These are phyloP conservation scores for Cercospora berteroae DNA, from an alignment of 2,329 filamentous ascomycete genomes.

Conservation along the genomic window DNA sequence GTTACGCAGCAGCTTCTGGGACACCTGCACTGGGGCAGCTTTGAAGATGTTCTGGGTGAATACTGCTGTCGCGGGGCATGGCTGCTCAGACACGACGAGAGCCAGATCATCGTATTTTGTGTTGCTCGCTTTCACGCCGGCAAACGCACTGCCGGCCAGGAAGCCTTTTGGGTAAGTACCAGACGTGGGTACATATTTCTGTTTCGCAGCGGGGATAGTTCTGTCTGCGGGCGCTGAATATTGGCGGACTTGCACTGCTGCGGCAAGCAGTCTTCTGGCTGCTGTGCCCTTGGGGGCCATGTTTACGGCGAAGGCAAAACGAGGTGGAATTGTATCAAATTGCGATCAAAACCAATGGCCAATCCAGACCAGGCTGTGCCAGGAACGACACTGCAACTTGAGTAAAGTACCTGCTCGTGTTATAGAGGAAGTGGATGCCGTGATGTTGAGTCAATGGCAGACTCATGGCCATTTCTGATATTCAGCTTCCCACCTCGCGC, in stretches of 20 bases:
- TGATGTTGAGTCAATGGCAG: constrained; percentile 10
- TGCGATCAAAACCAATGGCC: background rate
- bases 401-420: background rate
- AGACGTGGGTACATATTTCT: constrained; percentile 81
- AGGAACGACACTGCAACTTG: background rate
- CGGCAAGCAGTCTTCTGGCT: constrained; percentile 30
- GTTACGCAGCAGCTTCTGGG: constrained; percentile 59
- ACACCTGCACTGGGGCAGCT: constrained; percentile 89
- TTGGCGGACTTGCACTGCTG: constrained; percentile 44
- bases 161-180: constrained; percentile 92
- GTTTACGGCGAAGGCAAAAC: background rate
- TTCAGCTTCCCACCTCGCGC: background rate
- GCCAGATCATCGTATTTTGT: constrained; percentile 88
- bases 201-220: constrained; percentile 72
- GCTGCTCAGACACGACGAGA: constrained; percentile 79
- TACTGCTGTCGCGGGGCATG: constrained; percentile 84
- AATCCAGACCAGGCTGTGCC: background rate
- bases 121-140: constrained; percentile 91
- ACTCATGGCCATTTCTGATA: constrained; percentile 1
- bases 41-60: constrained; percentile 99
- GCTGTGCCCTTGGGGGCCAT: constrained; percentile 26
- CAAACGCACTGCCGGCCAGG: constrained; percentile 78
- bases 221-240: constrained; percentile 62
- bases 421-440: background rate
- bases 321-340: background rate